Evolutionary conservation across 768 basidiomycete species (phyloP), one percentile per base, ranked within the genome.

Genomic region (Collybia sp.): DNA sequence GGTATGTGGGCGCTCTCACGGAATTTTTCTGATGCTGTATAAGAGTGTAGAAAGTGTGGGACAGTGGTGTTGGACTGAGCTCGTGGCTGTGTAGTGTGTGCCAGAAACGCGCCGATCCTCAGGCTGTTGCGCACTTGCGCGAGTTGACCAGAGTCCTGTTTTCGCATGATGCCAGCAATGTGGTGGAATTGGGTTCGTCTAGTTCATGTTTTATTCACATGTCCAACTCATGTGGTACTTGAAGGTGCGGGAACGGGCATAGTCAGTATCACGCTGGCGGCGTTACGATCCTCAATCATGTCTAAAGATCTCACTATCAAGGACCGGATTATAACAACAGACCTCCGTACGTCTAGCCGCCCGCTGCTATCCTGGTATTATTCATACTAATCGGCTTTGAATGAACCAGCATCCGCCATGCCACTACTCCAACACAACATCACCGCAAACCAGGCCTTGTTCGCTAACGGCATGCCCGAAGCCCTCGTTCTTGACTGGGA

Each of bases 171-270:
- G 48, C 59, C 0, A 62, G 76, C 18, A 66, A 65, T 19, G 66
- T 88, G 30, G 50, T 93, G 32, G 91, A 94, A 59, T 66, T 93
- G 18, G 91, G 91, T 85, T 49, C 19, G 71, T 63, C 17, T 12
- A 41, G 13, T 5, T 45, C 6, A 2, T 31, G 30, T 13, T 6
- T 42, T 37, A 15, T 19, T 47, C n/a, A 1, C 5, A 19, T 12
- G 19, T n/a, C 39, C 12, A 12, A 44, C 33, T 42, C 49, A 36
- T 34, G 40, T 34, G 33, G 34, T 20, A 15, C 37, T 48, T 38
- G n/a, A 46, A 89, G 93, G 93, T 20, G 79, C 89, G 11, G 93
- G 93, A 6, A 93, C 86, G 0, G 93, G 93, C 15, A 75, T 95
- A 6, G 86, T 91, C 12, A 78, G 88, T 0, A 64, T 93, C 13